A percentile compares a stretch with the other conserved stretches of the same genome.
Evolutionary conservation across 345 rosid species (phyloP).

Genomic region (Adansonia digitata): DNA sequence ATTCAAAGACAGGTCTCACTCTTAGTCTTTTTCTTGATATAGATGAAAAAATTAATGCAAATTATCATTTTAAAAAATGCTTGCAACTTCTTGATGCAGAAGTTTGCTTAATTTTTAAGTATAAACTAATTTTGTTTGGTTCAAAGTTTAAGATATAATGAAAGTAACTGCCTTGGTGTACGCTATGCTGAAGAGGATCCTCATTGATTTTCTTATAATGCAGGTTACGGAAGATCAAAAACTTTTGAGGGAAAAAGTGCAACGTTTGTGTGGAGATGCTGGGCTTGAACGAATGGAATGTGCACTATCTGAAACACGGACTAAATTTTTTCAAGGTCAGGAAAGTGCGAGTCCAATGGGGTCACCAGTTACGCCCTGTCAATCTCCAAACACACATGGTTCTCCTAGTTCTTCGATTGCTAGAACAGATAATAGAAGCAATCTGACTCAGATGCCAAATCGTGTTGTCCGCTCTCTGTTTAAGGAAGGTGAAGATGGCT

Average conservation of each 20-base stretch:
- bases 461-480: conserved; percentile 67
- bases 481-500: conserved; percentile 46
- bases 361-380: conserved; percentile 34
- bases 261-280: conserved; percentile 68
- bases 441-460: conserved; percentile 40
- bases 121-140: not conserved
- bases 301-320: conserved; percentile 64
- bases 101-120: not conserved
- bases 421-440: conserved; percentile 23
- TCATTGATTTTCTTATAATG: conserved; percentile 1
- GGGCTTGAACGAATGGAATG: conserved; percentile 75
- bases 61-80: not conserved
- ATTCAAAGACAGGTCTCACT: conserved; percentile 71
- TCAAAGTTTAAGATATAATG: not conserved
- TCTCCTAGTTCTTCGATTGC: conserved; percentile 30
- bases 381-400: conserved; percentile 37
- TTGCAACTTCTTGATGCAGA: not conserved
- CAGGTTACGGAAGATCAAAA: conserved; percentile 84
- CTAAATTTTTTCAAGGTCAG: conserved; percentile 50
- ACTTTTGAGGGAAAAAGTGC: conserved; percentile 77
- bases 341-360: conserved; percentile 61
- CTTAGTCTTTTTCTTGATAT: not conserved
- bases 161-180: not conserved
- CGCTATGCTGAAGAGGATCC: not conserved
- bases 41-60: not conserved